A percentile compares a stretch with the other conserved stretches of the same genome.
These are phyloP conservation scores for Ustilago tritici DNA, from an alignment of 1,284 basidiomycete genomes.

Conservation along the genomic window DNA sequence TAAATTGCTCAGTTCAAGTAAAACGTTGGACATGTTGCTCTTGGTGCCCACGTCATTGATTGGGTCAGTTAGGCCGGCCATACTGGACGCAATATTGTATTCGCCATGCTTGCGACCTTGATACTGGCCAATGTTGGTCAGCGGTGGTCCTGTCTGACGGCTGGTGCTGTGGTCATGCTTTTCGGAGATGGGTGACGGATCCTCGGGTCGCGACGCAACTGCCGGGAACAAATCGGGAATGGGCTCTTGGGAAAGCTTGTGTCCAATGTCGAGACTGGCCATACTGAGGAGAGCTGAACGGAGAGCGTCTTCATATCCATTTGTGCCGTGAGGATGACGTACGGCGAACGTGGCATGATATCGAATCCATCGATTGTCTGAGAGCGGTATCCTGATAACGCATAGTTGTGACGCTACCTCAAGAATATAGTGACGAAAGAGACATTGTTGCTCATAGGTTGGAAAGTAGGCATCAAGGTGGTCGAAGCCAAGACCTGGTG, in stretches of 20 bases:
- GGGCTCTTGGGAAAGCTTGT: conserved; percentile 41
- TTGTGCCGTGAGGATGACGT: conserved; percentile 29
- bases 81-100: background rate
- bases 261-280: conserved; percentile 45
- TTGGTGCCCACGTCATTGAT: conserved; percentile 10
- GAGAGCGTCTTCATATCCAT: conserved; percentile 45
- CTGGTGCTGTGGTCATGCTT: background rate
- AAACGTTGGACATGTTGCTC: conserved; percentile 38
- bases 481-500: conserved; percentile 43
- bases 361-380: conserved; percentile 46
- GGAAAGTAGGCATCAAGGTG: conserved; percentile 45
- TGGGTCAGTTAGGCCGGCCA: conserved; percentile 12
- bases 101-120: background rate
- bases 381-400: conserved; percentile 32
- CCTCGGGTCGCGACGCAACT: conserved; percentile 6
- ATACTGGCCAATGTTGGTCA: background rate
- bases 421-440: conserved; percentile 47
- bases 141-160: conserved; percentile 6
- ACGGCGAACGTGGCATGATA: conserved; percentile 46
- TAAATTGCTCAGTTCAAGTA: conserved; percentile 46
- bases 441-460: conserved; percentile 41
- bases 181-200: conserved; percentile 13
- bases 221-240: conserved; percentile 34
- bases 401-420: conserved; percentile 48
- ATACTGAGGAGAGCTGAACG: conserved; percentile 44